Evolutionary conservation across 768 basidiomycete species (phyloP).

Genomic region (Chalciporus pseudorubinellus): DNA sequence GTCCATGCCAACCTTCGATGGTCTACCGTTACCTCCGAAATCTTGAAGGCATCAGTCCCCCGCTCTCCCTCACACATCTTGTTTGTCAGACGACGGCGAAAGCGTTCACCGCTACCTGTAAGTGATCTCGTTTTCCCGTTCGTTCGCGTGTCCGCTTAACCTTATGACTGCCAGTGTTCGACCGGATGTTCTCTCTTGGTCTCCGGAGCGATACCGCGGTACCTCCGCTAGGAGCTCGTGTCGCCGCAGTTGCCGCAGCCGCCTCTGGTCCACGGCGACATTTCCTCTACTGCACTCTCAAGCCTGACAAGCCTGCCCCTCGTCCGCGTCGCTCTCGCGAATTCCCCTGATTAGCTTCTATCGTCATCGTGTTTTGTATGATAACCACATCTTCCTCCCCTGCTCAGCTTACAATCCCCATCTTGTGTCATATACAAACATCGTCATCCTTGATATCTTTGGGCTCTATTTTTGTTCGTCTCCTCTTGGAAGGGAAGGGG

Average conservation of each 20-base stretch:
- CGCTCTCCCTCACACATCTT: constrained; percentile 81
- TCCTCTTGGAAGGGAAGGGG: neutral
- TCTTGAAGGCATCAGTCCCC: constrained; percentile 88
- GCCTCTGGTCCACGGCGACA: constrained; percentile 76
- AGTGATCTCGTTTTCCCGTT: constrained; percentile 15
- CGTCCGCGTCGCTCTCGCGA: constrained; percentile 49
- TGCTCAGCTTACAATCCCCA: no score
- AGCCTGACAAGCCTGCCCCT: constrained; percentile 48
- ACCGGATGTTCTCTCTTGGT: constrained; percentile 86
- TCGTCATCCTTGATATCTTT: neutral
- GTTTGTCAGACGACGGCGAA: constrained; percentile 88
- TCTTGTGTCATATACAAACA: neutral
- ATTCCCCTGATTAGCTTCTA: constrained; percentile 12
- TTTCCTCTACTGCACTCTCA: constrained; percentile 79
- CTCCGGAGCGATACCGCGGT: constrained; percentile 70
- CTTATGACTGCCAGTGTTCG: constrained; percentile 59
- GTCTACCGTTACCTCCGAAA: constrained; percentile 88
- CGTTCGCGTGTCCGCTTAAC: neutral
- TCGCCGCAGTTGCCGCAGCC: constrained; percentile 61
- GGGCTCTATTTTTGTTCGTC: neutral
- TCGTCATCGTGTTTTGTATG: neutral
- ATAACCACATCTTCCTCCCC: no score
- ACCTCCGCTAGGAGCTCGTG: constrained; percentile 55
- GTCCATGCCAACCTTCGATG: constrained; percentile 88
- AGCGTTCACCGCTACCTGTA: constrained; percentile 82